Conservation (phyloP, 106 monocot genomes). For the Xerophyta viscosa region DNA sequence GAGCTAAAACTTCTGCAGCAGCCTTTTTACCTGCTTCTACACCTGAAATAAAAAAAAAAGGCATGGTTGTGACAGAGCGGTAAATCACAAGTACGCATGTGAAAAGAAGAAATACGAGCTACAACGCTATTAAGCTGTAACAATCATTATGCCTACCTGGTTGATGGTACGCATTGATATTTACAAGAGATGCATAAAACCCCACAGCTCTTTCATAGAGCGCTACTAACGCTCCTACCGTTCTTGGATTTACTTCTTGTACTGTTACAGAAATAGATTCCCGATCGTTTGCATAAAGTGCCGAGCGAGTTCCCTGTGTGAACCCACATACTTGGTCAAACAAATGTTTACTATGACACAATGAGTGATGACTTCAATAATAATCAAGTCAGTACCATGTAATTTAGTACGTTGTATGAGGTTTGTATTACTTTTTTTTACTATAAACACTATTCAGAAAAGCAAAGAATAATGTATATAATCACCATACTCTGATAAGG, state of each 20-base stretch:
- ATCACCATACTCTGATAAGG: no score
- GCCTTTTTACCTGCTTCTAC: conserved; percentile 99
- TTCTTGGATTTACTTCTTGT: conserved; percentile 85
- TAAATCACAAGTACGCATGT: no score
- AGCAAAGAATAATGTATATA: no score
- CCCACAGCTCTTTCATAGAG: conserved; percentile 97
- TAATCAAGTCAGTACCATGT: no score
- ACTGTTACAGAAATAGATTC: conserved; percentile 94
- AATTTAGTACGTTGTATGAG: no score
- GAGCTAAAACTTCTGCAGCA: conserved; percentile 92
- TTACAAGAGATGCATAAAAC: conserved; percentile 87
- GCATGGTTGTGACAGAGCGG: background rate
- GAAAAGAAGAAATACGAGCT: no score
- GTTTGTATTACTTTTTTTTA: no score
- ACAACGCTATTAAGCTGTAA: no score
- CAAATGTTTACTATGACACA: no score
- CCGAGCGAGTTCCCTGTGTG: conserved; percentile 86
- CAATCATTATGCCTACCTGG: conserved; percentile 77
- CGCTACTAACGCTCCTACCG: conserved; percentile 82
- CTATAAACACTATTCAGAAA: no score
- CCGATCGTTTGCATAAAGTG: conserved; percentile 84
- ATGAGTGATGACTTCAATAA: no score
- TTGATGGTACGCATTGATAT: conserved; percentile 98
- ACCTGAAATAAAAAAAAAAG: conserved; percentile 45
- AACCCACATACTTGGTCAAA: background rate